A percentile compares a stretch with the other conserved stretches of the same genome.
Conservation (phyloP, 2,329 filamentous ascomycete genomes). For the Aspergillus bombycis region DNA sequence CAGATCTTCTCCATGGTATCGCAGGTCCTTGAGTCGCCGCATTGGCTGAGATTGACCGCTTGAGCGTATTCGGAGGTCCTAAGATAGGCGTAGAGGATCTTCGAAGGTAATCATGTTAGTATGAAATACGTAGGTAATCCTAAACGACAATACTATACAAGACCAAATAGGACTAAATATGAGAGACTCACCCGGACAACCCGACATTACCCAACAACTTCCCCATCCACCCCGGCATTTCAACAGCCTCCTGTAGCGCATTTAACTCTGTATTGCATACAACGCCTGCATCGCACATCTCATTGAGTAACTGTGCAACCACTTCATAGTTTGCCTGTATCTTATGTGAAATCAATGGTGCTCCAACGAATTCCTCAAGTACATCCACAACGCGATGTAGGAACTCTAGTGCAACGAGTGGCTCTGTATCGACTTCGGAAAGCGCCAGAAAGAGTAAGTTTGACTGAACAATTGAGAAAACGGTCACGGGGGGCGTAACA, state of each 20-base stretch:
- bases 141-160: not conserved
- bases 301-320: constrained; percentile 85
- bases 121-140: not conserved
- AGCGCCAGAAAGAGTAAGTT: constrained; percentile 85
- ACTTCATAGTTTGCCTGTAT: constrained; percentile 92
- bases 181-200: constrained; percentile 67
- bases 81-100: constrained; percentile 47
- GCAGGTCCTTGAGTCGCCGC: constrained; percentile 48
- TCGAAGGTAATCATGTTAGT: not conserved
- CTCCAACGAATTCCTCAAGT: constrained; percentile 90
- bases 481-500: constrained; percentile 80
- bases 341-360: constrained; percentile 81
- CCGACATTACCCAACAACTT: constrained; percentile 87
- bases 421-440: constrained; percentile 82
- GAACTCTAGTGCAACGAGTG: constrained; percentile 89
- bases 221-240: constrained; percentile 87
- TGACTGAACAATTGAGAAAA: constrained; percentile 86
- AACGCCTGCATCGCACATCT: constrained; percentile 95
- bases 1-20: constrained; percentile 87
- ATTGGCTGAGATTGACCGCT: constrained; percentile 42
- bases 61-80: constrained; percentile 42
- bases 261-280: constrained; percentile 91
- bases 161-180: too few species aligned
- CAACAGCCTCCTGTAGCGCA: constrained; percentile 85
- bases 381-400: constrained; percentile 90